Evolutionary conservation across 345 rosid genomes (phyloP).

Genomic region (Aethionema arabicum): DNA sequence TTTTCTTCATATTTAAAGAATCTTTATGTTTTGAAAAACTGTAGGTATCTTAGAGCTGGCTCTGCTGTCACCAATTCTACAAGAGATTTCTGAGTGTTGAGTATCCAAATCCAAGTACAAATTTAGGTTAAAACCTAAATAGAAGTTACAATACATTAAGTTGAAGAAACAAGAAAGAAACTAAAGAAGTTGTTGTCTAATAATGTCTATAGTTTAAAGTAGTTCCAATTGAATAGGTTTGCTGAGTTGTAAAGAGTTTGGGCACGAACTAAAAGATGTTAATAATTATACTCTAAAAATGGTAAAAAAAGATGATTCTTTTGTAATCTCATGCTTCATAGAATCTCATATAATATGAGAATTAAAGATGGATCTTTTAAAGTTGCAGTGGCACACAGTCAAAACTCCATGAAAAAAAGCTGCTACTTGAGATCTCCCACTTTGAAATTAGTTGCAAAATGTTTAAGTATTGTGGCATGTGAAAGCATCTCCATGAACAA

Average conservation of each 20-base stretch:
- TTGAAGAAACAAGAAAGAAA: constrained; percentile 8
- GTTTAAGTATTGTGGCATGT: too few relatives aligned
- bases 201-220: too few relatives aligned
- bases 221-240: constrained; percentile 5
- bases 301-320: constrained; percentile 28
- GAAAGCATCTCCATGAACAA: too few relatives aligned
- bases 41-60: too few relatives aligned
- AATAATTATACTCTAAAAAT: constrained; percentile 27
- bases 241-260: constrained; percentile 37
- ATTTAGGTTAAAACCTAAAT: too few relatives aligned
- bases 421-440: constrained; percentile 30
- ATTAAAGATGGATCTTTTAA: constrained; percentile 22
- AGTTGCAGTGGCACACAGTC: constrained; percentile 13
- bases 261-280: constrained; percentile 36
- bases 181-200: not conserved
- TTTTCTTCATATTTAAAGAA: too few relatives aligned
- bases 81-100: too few relatives aligned
- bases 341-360: constrained; percentile 16
- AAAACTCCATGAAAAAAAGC: too few relatives aligned
- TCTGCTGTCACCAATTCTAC: too few relatives aligned
- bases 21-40: too few relatives aligned
- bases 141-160: not conserved
- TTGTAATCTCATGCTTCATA: constrained; percentile 27
- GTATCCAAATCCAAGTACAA: too few relatives aligned
- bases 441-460: not conserved